Percentiles rank a stretch among this genome's conserved stretches.
Conservation (phyloP, 75 land plant genomes). For the Isoetes taiwanensis region DNA sequence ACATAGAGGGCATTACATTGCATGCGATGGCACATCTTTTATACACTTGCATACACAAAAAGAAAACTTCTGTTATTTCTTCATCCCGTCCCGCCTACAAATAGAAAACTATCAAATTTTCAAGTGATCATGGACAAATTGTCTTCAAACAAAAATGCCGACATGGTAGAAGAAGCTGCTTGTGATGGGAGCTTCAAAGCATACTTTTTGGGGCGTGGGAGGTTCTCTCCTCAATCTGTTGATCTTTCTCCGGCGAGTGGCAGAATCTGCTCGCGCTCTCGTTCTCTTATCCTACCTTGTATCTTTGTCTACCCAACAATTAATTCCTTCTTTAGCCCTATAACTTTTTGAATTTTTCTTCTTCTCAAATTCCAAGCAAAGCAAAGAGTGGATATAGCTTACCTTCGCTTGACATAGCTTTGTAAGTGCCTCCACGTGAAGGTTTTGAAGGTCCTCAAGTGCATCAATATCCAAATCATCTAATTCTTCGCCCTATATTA, state of each 20-base stretch:
- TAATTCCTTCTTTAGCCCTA: background rate
- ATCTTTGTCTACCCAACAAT: background rate
- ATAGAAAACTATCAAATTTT: no score
- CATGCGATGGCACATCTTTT: conserved; percentile 4
- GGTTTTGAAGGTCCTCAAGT: conserved; percentile 1
- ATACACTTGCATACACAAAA: background rate
- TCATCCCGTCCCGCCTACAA: no score
- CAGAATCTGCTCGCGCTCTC: background rate
- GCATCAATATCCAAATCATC: background rate
- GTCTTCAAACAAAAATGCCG: conserved; percentile 4
- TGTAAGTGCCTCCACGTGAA: conserved; percentile 1
- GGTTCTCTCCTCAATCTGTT: background rate
- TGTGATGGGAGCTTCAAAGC: background rate
- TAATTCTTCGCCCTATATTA: background rate
- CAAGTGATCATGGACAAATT: no score
- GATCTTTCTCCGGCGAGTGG: conserved; percentile 5
- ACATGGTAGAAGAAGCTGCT: background rate
- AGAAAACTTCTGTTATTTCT: no score
- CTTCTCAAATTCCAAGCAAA: background rate
- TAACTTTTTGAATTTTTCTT: background rate
- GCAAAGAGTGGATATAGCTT: background rate
- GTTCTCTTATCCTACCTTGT: background rate
- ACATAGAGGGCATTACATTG: conserved; percentile 3
- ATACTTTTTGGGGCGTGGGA: background rate
- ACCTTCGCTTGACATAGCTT: conserved; percentile 4